Percentiles rank a stretch among this genome's conserved stretches.
Conservation (phyloP, 495 filamentous ascomycete species). For the Niebla homalea region DNA sequence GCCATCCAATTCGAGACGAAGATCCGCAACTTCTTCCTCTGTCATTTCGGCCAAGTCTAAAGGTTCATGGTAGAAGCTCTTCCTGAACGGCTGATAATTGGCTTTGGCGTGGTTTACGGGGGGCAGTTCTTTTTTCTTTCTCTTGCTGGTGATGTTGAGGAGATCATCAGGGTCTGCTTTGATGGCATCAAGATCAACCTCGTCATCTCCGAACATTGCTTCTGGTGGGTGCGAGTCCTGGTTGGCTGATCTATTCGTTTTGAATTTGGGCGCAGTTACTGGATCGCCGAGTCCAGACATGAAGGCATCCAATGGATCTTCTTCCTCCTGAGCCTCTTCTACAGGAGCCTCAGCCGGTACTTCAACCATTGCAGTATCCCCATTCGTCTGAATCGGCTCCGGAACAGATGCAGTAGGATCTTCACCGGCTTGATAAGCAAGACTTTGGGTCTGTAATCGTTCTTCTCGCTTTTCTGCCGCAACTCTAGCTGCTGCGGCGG, state of each 20-base stretch:
- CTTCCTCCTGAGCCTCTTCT: conserved; percentile 52
- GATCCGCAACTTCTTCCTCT: conserved; percentile 65
- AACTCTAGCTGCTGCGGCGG: conserved; percentile 67
- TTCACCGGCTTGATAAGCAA: conserved; percentile 27
- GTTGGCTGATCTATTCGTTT: conserved; percentile 30
- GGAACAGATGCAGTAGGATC: conserved; percentile 14
- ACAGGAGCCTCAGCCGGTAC: conserved; percentile 16
- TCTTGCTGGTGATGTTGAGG: conserved; percentile 74
- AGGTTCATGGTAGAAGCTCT: conserved; percentile 89
- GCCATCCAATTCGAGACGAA: conserved; percentile 80
- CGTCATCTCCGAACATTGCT: conserved; percentile 75
- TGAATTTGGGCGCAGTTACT: conserved; percentile 27
- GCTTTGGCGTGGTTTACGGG: conserved; percentile 71
- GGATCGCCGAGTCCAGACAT: conserved; percentile 69
- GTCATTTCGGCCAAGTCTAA: conserved; percentile 72
- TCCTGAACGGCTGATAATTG: conserved; percentile 74
- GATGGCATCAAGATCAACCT: conserved; percentile 59
- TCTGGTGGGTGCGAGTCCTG: conserved; percentile 51
- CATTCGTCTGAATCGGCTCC: conserved; percentile 25
- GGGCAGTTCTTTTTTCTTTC: conserved; percentile 95
- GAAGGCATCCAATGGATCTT: conserved; percentile 90
- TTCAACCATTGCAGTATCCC: conserved; percentile 35
- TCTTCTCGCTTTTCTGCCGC: conserved; percentile 67
- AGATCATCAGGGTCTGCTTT: conserved; percentile 65
- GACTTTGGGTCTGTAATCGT: conserved; percentile 41